Conservation (phyloP, 2,329 filamentous ascomycete genomes). For the Pochonia chlamydosporia region DNA sequence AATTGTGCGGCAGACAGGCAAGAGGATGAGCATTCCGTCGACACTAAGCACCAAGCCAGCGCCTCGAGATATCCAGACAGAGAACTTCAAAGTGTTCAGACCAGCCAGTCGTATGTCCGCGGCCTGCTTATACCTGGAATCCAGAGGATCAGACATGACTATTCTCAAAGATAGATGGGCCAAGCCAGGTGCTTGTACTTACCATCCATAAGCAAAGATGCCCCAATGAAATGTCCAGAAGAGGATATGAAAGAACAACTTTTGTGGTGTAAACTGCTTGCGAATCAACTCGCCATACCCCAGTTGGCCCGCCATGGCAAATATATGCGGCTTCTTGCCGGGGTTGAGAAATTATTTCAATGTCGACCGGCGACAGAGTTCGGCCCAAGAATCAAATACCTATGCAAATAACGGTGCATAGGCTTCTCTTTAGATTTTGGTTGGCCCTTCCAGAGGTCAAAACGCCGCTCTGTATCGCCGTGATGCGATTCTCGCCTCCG, state of each 20-base stretch:
- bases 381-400: neutral
- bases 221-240: slow-evolving; percentile 77
- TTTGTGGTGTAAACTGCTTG: slow-evolving; percentile 63
- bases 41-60: slow-evolving; percentile 81
- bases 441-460: neutral
- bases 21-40: slow-evolving; percentile 79
- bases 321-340: neutral
- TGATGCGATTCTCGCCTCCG: no score
- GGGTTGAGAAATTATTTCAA: slow-evolving; percentile 26
- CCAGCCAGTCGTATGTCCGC: slow-evolving; percentile 61
- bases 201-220: slow-evolving; percentile 85
- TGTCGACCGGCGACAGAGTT: slow-evolving; percentile 50
- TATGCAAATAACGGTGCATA: neutral
- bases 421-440: neutral
- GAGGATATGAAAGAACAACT: slow-evolving; percentile 72
- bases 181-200: slow-evolving; percentile 26
- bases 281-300: slow-evolving; percentile 39
- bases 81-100: slow-evolving; percentile 77
- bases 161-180: neutral
- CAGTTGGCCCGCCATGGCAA: slow-evolving; percentile 33
- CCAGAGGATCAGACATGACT: neutral
- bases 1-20: slow-evolving; percentile 92
- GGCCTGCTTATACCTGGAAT: slow-evolving; percentile 69
- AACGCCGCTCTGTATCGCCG: neutral
- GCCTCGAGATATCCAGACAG: slow-evolving; percentile 94